Evolutionary conservation across 345 rosid genomes (phyloP), one percentile per base, ranked within the genome.

Genomic region (Acer campestre): DNA sequence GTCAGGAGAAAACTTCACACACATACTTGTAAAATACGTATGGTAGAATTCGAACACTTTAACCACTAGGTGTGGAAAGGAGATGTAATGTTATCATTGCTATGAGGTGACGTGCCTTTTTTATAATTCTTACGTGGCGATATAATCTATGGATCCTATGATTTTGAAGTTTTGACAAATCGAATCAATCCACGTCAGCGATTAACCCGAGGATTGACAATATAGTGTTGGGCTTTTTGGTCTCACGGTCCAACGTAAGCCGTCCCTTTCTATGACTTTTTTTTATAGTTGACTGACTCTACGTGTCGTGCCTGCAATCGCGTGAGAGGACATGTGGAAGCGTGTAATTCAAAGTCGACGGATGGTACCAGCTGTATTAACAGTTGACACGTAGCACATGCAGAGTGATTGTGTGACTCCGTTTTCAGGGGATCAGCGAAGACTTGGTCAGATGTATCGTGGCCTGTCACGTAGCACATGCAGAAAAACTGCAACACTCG

Each of bases 261-360:
- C 68, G 63, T 79, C 46, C 1, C 18, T 64, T 58, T 79, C 40
- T 68, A 76, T 73, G 82, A 78, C 77, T 65, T 65, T 29, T 76
- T 35, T 3, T 0, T 23, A 0, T 0, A 12, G 25, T 73, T 75
- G 81, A 76, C 69, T 31, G 27, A 2, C 8, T 46, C 48, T 23
- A 75, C 73, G 79, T 77, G 78, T 74, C 77, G 20, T 75, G 58
- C 72, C 76, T 58, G 22, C 18, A 23, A 48, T 10, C 18, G 13
- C 18, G 0, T 11, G 1, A 22, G 56, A 12, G 11, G 56, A 75
- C 64, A 65, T 53, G 62, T 74, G 81, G 86, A 13, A 4, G 23
- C 70, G 49, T 68, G 29, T 20, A 22, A 42, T 51, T 77, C 16
- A n/a, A 74, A 17, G 31, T 49, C 62, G 13, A 44, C 73, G 16